Evolutionary conservation across 176 grass and related monocot species (phyloP), one percentile per base, ranked within the genome.

Genomic region (Oryza nivara): DNA sequence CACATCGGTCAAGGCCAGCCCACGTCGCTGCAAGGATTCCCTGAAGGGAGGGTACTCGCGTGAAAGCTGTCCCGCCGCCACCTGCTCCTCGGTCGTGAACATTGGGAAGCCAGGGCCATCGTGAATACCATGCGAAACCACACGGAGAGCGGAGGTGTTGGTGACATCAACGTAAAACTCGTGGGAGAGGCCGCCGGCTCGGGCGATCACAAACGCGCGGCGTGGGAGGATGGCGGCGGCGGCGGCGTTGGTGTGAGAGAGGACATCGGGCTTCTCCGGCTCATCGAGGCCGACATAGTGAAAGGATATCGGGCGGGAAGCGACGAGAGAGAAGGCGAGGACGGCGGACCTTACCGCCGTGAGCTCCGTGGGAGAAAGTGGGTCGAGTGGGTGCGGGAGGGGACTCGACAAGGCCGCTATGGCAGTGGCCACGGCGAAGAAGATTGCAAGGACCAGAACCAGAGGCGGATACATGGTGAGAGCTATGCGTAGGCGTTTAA

Each of bases 261-360:
- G 65, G 49, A 93, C 68, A 35, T 87, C 81, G 3, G 43, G 4
- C 72, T 97, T 97, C 65, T 94, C 88, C 4, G 92, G 92, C 80
- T 97, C 94, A 80, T 97, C 92, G 47, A 97, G 92, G 86, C 88
- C 92, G 26, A 97, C 86, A 63, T 92, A 97, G 80, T 97, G 94
- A 81, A 93, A 91, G 84, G 84, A 64, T 20, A 92, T 72, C 3
- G 81, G 86, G 51, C 65, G 35, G 23, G 6, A 84, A 41, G 58
- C 5, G 1, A 83, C 81, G 65, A 83, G 74, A 34, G 63, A 51
- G 20, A 84, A 93, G 46, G 83, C 63, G 2, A 82, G 72, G 67
- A 91, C 78, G 22, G 90, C 52, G 10, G 3, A n/a, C 38, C 76
- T 43, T 25, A 85, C 73, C 9, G 63, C 73, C 35, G 54, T 61